Conservation (phyloP, 305 asterid genomes). For the Fraxinus latifolia region DNA sequence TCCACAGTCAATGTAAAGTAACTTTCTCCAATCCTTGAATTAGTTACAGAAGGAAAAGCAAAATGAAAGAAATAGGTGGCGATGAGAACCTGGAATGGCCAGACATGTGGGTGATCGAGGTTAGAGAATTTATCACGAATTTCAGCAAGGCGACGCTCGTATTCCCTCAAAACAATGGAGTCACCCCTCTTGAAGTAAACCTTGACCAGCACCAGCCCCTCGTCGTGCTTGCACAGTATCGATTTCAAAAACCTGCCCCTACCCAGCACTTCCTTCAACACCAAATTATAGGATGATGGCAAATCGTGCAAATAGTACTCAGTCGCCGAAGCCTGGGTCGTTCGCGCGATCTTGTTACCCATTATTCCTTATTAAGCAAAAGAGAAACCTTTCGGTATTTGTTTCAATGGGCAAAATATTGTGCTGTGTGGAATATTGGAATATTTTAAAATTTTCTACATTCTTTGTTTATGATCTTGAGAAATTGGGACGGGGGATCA, state of each 20-base stretch:
- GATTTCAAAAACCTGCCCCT: slow-evolving; percentile 87
- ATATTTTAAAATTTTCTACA: no score
- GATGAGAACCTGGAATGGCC: slow-evolving; percentile 88
- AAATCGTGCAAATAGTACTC: slow-evolving; percentile 95
- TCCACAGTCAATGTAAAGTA: not conserved
- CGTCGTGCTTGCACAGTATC: slow-evolving; percentile 93
- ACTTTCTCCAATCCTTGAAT: not conserved
- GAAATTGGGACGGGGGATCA: no score
- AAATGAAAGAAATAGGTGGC: not conserved
- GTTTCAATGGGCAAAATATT: not conserved
- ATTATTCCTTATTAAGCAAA: slow-evolving; percentile 25
- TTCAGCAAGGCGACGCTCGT: slow-evolving; percentile 68
- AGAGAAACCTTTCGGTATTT: not conserved
- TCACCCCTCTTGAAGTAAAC: slow-evolving; percentile 98
- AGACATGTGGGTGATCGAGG: slow-evolving; percentile 78
- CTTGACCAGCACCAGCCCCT: slow-evolving; percentile 93
- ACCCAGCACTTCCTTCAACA: slow-evolving; percentile 83
- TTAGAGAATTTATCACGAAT: slow-evolving; percentile 56
- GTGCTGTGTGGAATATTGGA: not conserved
- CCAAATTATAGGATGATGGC: slow-evolving; percentile 92
- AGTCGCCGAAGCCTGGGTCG: slow-evolving; percentile 99
- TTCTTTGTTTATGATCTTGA: no score
- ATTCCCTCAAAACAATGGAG: slow-evolving; percentile 79
- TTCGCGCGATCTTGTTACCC: slow-evolving; percentile 96
- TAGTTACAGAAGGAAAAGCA: not conserved